Conservation (phyloP, 192 early-diverging fungal genomes). For the Rhizoclosmatium sp. region DNA sequence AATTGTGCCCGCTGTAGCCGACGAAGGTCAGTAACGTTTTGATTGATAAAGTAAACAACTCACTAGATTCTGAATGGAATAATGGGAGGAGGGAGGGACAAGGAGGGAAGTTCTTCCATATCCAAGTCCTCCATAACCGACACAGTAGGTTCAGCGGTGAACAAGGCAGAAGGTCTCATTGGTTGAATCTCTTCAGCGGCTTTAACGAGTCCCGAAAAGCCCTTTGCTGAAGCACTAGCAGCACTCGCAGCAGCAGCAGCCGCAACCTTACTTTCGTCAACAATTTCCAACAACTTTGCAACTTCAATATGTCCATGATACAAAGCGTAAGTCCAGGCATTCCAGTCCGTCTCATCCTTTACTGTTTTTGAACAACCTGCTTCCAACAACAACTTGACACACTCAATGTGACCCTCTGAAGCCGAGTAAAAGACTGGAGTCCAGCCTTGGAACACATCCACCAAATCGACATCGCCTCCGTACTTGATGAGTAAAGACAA, state of each 20-base stretch:
- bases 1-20: conserved; percentile 83
- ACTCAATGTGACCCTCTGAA: conserved; percentile 86
- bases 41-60: conserved; percentile 18
- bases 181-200: conserved; percentile 47
- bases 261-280: neutral
- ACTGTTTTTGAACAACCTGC: conserved; percentile 77
- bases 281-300: conserved; percentile 50
- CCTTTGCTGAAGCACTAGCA: neutral
- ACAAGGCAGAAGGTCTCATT: conserved; percentile 57
- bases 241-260: neutral
- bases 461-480: conserved; percentile 75
- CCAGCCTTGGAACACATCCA: conserved; percentile 95
- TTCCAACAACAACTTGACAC: conserved; percentile 79
- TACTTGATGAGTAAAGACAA: conserved; percentile 76
- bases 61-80: conserved; percentile 96
- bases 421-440: conserved; percentile 96
- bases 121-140: conserved; percentile 69
- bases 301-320: conserved; percentile 61
- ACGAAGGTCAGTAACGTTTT: neutral
- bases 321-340: conserved; percentile 84
- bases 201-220: conserved; percentile 10
- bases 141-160: conserved; percentile 37
- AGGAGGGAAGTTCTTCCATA: conserved; percentile 89
- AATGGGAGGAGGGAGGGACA: conserved; percentile 95
- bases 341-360: conserved; percentile 85